Percentiles rank a stretch among this genome's conserved stretches.
phyloP scores from a whole-genome alignment of 768 basidiomycete genomes.

The Amanita pseudoporphyria region DNA sequence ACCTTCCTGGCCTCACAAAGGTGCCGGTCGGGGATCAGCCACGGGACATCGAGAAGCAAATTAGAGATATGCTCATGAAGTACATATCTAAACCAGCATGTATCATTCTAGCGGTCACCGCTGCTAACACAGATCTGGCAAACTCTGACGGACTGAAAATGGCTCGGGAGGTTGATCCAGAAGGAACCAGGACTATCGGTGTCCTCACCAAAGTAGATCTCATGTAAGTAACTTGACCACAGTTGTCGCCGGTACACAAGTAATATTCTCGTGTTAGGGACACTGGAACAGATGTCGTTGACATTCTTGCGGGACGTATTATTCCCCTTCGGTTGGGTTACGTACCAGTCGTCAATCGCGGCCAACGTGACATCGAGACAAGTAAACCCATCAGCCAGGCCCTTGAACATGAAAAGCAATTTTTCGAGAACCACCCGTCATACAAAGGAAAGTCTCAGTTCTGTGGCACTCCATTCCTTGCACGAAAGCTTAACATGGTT shows the following conservation, averaged over 20 bases:
- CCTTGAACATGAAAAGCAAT: slow-evolving; percentile 82
- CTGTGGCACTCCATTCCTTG: slow-evolving; percentile 96
- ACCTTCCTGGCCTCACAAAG: slow-evolving; percentile 92
- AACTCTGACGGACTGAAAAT: slow-evolving; percentile 97
- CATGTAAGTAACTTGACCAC: slow-evolving; percentile 49
- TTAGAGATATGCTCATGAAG: slow-evolving; percentile 92
- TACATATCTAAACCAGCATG: slow-evolving; percentile 93
- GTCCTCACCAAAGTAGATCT: slow-evolving; percentile 97
- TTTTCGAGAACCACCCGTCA: slow-evolving; percentile 90
- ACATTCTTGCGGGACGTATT: slow-evolving; percentile 94
- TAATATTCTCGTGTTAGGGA: slow-evolving; percentile 50
- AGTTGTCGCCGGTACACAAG: neutral
- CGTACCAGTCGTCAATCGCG: slow-evolving; percentile 97
- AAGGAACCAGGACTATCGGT: slow-evolving; percentile 94
- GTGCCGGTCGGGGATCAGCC: slow-evolving; percentile 96
- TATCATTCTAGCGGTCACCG: slow-evolving; percentile 94
- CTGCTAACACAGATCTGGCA: slow-evolving; percentile 93
- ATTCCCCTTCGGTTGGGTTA: slow-evolving; percentile 96
- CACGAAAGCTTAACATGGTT: slow-evolving; percentile 91
- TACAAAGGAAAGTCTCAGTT: slow-evolving; percentile 93
- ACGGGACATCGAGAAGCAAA: slow-evolving; percentile 95
- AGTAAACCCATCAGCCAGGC: slow-evolving; percentile 80
- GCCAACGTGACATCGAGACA: slow-evolving; percentile 92
- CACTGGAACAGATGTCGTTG: slow-evolving; percentile 94
- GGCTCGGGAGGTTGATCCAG: slow-evolving; percentile 95